Evolutionary conservation across 2,329 filamentous ascomycete genomes (phyloP).

Genomic region (Cryphonectria carpinicola): DNA sequence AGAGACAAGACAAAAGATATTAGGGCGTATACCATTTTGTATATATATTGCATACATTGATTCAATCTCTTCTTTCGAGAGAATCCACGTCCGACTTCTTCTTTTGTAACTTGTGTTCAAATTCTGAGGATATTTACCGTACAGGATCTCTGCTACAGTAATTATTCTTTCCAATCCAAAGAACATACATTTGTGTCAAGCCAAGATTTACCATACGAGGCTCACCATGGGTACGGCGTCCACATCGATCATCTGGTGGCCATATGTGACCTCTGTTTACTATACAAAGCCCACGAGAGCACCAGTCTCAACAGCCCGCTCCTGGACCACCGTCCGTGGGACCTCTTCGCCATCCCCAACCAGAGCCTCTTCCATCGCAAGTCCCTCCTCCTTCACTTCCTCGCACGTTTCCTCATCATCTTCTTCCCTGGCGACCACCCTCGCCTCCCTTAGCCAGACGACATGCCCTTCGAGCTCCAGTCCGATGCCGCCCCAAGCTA

Average conservation of each 20-base stretch:
- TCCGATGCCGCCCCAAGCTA: not conserved
- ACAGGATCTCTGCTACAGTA: not conserved
- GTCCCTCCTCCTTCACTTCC: not conserved
- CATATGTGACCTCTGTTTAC: not conserved
- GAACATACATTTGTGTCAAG: not conserved
- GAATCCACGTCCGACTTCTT: not conserved
- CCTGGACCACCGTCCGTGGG: not conserved
- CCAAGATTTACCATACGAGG: not conserved
- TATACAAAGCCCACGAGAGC: not conserved
- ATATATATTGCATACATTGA: not conserved
- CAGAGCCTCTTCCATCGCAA: not conserved
- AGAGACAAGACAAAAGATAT: not conserved
- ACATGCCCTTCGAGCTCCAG: not conserved
- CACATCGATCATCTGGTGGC: constrained; percentile 3
- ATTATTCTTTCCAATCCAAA: not conserved
- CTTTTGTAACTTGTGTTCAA: not conserved
- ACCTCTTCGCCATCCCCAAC: not conserved
- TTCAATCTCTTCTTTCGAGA: not conserved
- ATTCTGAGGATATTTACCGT: not conserved
- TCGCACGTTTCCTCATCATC: not conserved
- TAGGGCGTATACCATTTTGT: not conserved
- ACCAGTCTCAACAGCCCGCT: not conserved
- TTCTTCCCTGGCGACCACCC: not conserved
- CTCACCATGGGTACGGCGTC: not conserved
- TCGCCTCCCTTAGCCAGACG: not conserved